Evolutionary conservation across 345 rosid genomes (phyloP).

Genomic region (Diplotaxis tenuifolia): DNA sequence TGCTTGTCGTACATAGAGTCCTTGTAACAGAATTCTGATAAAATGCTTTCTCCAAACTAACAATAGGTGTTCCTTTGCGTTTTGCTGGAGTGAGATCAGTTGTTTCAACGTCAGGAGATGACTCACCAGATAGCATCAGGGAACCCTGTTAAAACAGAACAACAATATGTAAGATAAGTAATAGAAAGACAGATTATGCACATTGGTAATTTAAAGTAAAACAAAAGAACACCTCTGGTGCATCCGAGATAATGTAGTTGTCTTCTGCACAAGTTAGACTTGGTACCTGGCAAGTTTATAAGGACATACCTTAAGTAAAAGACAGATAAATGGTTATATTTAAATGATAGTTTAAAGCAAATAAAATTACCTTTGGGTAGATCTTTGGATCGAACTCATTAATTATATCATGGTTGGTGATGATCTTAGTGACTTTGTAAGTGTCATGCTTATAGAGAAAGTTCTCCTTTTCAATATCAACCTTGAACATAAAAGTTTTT

Average conservation of each 20-base stretch:
- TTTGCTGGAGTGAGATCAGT: too few species aligned
- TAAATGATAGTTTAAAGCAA: too few species aligned
- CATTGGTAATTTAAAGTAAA: not conserved
- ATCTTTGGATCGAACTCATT: not conserved
- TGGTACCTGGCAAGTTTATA: too few species aligned
- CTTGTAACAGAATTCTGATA: not conserved
- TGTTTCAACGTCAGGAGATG: not conserved
- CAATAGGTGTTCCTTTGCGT: not conserved
- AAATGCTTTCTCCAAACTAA: not conserved
- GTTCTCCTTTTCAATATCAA: not conserved
- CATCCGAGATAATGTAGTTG: not conserved
- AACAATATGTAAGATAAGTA: too few species aligned
- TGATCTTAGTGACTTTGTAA: not conserved
- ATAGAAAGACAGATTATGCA: not conserved
- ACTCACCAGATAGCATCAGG: not conserved
- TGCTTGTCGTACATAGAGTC: not conserved
- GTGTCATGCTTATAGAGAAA: not conserved
- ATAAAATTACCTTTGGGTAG: not conserved
- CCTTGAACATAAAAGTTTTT: not conserved
- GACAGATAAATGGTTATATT: too few species aligned
- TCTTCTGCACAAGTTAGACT: not conserved
- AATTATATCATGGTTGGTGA: not conserved
- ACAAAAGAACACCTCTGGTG: not conserved
- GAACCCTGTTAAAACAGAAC: not conserved
- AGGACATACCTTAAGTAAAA: too few species aligned